Evolutionary conservation across 1,284 basidiomycete species (phyloP), one percentile per base, ranked within the genome.

Genomic region (Amylostereum chailletii): DNA sequence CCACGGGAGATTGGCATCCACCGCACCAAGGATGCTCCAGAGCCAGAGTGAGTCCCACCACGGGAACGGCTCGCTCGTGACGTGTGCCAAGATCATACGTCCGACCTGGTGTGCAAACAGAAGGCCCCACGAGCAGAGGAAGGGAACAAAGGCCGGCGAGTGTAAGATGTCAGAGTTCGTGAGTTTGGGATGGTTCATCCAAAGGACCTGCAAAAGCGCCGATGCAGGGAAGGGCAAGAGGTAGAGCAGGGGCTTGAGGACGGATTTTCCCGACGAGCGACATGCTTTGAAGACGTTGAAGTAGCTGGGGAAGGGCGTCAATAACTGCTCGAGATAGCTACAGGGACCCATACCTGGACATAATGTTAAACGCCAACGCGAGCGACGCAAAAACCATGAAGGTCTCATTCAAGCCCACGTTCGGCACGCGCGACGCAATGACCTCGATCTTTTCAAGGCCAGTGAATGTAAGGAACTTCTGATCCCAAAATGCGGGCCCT

Each of bases 61-160:
- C 0, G 94, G 94, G 72, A 97, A 96, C 4, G 82, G 72, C 38
- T 78, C 75, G 56, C 82, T 83, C 46, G 93, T 94, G 39, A 98
- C 83, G 66, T 99, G 95, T 0, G 94, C 91, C 34, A 97, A 71
- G 62, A 98, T 98, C 70, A 98, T 88, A 57, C 89, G 74, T 36
- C 92, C 91, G 42, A 97, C 94, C 60, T 87, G 83, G 64, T 91
- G 86, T 26, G 87, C 83, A 56, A 91, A 92, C 60, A 86, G 83
- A 45, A 92, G 67, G 27, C 91, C 95, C 93, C 94, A 98, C 42
- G 86, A 86, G 56, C 82, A 83, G 19, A 94, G 66, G 73, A 95
- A 95, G 0, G 94, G 91, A 4, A 98, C 68, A 60, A 97, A 84
- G 26, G 86, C 73, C 1, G 81, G 69, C 0, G 81, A 82, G 58